Percentiles rank a stretch among this genome's conserved stretches.
These are phyloP conservation scores for Suillus subaureus DNA, from an alignment of 768 basidiomycete genomes.

Conservation along the genomic window DNA sequence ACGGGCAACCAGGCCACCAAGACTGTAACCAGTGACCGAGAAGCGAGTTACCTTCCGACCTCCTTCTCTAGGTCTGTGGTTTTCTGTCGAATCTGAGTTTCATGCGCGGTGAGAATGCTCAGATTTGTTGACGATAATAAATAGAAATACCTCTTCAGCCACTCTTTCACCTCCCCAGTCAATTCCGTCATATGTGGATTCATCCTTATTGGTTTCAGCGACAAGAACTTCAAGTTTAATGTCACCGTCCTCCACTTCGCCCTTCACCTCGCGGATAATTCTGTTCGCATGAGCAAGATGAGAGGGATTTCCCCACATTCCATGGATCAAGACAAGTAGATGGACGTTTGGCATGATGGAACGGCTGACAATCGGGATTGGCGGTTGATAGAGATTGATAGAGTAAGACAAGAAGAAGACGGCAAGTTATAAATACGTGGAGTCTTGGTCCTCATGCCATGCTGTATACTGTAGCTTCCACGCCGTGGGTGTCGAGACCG, in stretches of 20 bases:
- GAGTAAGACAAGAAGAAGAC: background rate
- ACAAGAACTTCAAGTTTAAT: constrained; percentile 56
- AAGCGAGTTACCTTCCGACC: constrained; percentile 66
- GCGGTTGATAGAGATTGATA: background rate
- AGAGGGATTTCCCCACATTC: constrained; percentile 82
- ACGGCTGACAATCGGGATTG: background rate
- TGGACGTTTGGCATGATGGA: constrained; percentile 36
- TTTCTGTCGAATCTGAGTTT: constrained; percentile 55
- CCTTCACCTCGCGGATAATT: constrained; percentile 49
- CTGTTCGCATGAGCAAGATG: constrained; percentile 64
- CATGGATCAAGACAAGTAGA: constrained; percentile 49
- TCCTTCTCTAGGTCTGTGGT: constrained; percentile 50
- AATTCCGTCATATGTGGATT: constrained; percentile 79
- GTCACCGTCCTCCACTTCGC: constrained; percentile 29
- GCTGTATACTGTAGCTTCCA: background rate
- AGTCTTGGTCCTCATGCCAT: background rate
- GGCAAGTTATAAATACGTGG: background rate
- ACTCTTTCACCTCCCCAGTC: constrained; percentile 86
- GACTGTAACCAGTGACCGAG: constrained; percentile 75
- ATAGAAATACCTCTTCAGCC: constrained; percentile 64
- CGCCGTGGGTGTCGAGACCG: background rate
- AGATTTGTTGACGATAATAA: background rate
- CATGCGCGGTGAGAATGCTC: constrained; percentile 9
- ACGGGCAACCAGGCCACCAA: constrained; percentile 82
- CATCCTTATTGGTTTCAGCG: constrained; percentile 64